phyloP scores from a whole-genome alignment of 345 rosid genomes.

The Citrus unshiu region DNA sequence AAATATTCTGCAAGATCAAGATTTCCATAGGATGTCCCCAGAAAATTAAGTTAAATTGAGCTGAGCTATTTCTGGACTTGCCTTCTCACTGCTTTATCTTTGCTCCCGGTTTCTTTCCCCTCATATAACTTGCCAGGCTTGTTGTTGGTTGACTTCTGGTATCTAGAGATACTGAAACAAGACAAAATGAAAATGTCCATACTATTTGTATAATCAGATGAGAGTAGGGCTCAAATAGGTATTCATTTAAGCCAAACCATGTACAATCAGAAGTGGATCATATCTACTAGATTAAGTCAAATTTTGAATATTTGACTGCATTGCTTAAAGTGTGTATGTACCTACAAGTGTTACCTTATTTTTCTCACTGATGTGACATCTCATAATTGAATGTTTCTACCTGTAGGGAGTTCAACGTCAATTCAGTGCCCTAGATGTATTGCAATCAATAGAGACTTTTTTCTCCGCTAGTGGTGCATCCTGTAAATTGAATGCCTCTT shows the following conservation, averaged over 20 bases:
- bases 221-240: background rate
- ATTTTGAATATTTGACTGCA: background rate
- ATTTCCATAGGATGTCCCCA: background rate
- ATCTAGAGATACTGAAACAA: background rate
- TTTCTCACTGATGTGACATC: background rate
- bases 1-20: background rate
- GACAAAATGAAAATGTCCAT: background rate
- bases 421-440: conserved; percentile 61
- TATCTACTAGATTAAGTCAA: background rate
- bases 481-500: conserved; percentile 51
- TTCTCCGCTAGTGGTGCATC: conserved; percentile 56
- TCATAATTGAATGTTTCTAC: background rate
- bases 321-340: background rate
- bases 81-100: background rate
- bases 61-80: background rate
- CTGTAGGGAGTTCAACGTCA: conserved; percentile 68
- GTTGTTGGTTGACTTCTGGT: background rate
- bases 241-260: background rate
- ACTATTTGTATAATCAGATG: background rate
- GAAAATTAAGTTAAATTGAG: background rate
- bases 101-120: background rate
- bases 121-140: background rate
- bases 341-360: background rate
- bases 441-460: conserved; percentile 61
- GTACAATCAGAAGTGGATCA: background rate